Evolutionary conservation across 805 yeast species (phyloP), one percentile per base, ranked within the genome.

Genomic region (Komagataella pastoris): DNA sequence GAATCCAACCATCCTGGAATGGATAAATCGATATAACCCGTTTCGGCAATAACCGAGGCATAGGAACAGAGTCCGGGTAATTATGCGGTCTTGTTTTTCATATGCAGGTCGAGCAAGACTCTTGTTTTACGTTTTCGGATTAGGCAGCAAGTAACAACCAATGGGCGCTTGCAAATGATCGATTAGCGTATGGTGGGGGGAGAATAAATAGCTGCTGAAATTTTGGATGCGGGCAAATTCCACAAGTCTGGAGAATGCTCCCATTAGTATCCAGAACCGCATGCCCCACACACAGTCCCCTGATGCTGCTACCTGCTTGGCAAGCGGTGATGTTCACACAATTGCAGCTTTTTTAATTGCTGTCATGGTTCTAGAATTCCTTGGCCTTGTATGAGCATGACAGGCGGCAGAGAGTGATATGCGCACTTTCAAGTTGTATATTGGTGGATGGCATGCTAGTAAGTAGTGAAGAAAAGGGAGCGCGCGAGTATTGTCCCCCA

Each of bases 1-100:
- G 62, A 8, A 85, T 85, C 30, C 73, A 70, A 52, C 85, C 90
- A 2, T 83, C 88, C 1, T 74, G 54, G 56, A 24, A 19, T 4
- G n/a, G 17, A 7, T 49, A 21, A 49, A 19, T 21, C 23, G 6
- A 21, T 21, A 7, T 7, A 19, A 19, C n/a, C 48, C 4, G n/a
- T 8, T 10, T 24, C 17, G 23, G 30, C 40, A 19, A 24, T 47
- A 12, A 30, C 40, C 23, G 17, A 8, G 48, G 4, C 17, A 3
- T 7, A 17, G 48, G 10, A 17, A n/a, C 48, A 18, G 8, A 17
- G 14, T 21, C 24, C 23, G 17, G 23, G 23, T 17, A 24, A 47
- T 24, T 3, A 3, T 7, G 14, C 30, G 40, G 8, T 30, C 40
- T 30, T 30, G 4, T 30, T 30, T 30, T 30, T 30, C 40, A 10